Base-by-base conservation (phyloP, 805 yeast genomes). In the Ogataea zsoltii region DNA sequence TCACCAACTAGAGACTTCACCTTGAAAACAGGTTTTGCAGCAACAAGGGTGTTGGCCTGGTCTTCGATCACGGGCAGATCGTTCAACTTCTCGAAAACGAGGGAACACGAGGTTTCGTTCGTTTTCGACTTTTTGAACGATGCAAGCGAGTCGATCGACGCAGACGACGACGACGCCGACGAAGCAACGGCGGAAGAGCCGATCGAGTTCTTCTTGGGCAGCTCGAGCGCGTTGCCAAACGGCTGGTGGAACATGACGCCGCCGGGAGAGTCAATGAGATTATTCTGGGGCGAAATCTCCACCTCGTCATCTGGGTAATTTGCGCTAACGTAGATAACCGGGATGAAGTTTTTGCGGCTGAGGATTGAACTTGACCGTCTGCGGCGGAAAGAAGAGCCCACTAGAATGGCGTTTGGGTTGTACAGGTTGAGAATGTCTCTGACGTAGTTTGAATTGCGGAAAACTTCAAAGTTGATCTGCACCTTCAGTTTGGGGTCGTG, bases 381-480 rank as follows among this genome's bases (percentile, higher is more conserved):
- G 30, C 52, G 46, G n/a, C 40, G 46, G 33, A 50, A 47, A 32
- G 58, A 55, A 10, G 66, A 57, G 10, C 70, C 70, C 4, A 79
- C 72, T 11, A 77, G 63, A 13, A 82, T 74, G 42, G 80, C 54
- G 42, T 74, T 72, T 11, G 91, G 90, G 51, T 74, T 75, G 60
- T 84, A 82, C 21, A 83, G 63, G 43, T 73, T 68, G 54, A 80
- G 68, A 62, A 78, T 72, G 51, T 83, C 84, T 49, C 71, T 70
- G 34, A 83, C 63, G 26, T 78, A 77, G 12, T 70, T 74, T 7
- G 82, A 71, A 35, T 60, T 49, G 33, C 67, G 72, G 19, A 76
- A 82, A 19, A 85, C 63, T 54, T 85, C 91, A 37, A 84, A 75
- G 3, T 80, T 71, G 12, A 83, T 60, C 50, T 70, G 73, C 28